Conservation (phyloP, 2,329 filamentous ascomycete species). For the Magnaporthiopsis incrustans region DNA sequence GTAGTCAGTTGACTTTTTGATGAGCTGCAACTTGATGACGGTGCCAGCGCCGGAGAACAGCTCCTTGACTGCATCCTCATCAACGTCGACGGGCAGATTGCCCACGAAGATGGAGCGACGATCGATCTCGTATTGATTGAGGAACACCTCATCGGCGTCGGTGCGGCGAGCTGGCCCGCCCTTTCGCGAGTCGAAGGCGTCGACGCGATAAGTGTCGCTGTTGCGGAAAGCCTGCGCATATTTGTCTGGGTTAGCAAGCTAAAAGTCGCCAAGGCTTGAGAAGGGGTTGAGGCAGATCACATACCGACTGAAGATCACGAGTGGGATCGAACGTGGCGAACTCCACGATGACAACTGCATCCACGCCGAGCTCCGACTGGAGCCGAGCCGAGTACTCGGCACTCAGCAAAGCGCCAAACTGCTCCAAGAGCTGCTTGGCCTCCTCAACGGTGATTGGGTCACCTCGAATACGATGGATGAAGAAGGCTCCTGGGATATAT, state of each 20-base stretch:
- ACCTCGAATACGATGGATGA: slow-evolving; percentile 34
- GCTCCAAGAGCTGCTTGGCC: slow-evolving; percentile 31
- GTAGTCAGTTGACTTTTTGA: slow-evolving; percentile 18
- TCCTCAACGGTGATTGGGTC: slow-evolving; percentile 32
- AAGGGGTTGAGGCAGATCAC: slow-evolving; percentile 14
- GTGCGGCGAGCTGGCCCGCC: slow-evolving; percentile 13
- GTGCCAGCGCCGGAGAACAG: slow-evolving; percentile 19
- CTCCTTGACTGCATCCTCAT: slow-evolving; percentile 17
- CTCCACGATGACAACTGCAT: slow-evolving; percentile 35
- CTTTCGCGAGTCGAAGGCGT: slow-evolving; percentile 25
- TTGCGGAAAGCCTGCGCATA: slow-evolving; percentile 23
- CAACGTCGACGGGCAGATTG: slow-evolving; percentile 18
- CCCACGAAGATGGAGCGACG: slow-evolving; percentile 27
- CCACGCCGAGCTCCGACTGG: slow-evolving; percentile 25
- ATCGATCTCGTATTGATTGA: slow-evolving; percentile 24
- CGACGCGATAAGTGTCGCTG: slow-evolving; percentile 22
- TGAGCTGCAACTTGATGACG: slow-evolving; percentile 20
- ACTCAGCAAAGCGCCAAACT: slow-evolving; percentile 35
- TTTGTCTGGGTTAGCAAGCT: slow-evolving; percentile 11
- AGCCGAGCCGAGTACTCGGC: slow-evolving; percentile 27
- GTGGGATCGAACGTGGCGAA: slow-evolving; percentile 43
- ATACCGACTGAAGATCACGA: slow-evolving; percentile 41
- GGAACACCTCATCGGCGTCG: slow-evolving; percentile 21
- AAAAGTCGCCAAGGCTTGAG: neutral
- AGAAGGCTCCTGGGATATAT: slow-evolving; percentile 35